A percentile compares a stretch with the other conserved stretches of the same genome.
These are phyloP conservation scores for Salmacisia buchloeana DNA, from an alignment of 1,284 basidiomycete species.

Conservation along the genomic window DNA sequence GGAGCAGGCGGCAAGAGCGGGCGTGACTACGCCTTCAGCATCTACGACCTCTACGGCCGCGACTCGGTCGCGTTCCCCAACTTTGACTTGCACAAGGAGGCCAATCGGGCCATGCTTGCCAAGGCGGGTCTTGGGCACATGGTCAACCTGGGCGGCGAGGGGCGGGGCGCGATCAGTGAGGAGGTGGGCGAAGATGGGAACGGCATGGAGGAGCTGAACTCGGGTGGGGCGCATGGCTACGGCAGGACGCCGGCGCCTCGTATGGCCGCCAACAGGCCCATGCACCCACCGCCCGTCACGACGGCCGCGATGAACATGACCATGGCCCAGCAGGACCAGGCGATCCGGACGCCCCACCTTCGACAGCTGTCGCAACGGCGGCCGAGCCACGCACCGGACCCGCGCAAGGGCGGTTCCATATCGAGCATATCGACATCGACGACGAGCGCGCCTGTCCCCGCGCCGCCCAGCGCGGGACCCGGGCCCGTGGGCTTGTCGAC, in stretches of 20 bases:
- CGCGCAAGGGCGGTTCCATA: not conserved
- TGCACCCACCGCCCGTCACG: conserved; percentile 2
- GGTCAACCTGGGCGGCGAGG: not conserved
- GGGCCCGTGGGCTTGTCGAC: conserved; percentile 7
- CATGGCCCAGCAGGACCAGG: not conserved
- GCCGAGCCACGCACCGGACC: not conserved
- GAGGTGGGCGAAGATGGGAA: not conserved
- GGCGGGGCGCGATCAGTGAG: too few relatives aligned
- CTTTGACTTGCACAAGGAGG: conserved; percentile 27
- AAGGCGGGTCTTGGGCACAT: not conserved
- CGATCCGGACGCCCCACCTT: not conserved
- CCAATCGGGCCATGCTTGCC: conserved; percentile 5
- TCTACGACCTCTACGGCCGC: conserved; percentile 46
- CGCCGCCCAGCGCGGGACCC: conserved; percentile 15
- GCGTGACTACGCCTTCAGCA: conserved; percentile 39
- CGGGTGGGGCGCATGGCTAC: too few relatives aligned
- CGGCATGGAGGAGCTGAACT: conserved; percentile 5
- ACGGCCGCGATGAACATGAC: too few relatives aligned
- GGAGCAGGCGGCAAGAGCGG: conserved; percentile 12
- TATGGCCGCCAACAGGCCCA: not conserved
- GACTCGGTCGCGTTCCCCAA: conserved; percentile 46
- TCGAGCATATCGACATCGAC: too few relatives aligned
- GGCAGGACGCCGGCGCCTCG: too few relatives aligned
- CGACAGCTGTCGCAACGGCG: not conserved
- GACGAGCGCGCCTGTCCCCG: not conserved